Evolutionary conservation across 768 basidiomycete genomes (phyloP), one percentile per base, ranked within the genome.

Genomic region (Sporobolomyces phaffii): DNA sequence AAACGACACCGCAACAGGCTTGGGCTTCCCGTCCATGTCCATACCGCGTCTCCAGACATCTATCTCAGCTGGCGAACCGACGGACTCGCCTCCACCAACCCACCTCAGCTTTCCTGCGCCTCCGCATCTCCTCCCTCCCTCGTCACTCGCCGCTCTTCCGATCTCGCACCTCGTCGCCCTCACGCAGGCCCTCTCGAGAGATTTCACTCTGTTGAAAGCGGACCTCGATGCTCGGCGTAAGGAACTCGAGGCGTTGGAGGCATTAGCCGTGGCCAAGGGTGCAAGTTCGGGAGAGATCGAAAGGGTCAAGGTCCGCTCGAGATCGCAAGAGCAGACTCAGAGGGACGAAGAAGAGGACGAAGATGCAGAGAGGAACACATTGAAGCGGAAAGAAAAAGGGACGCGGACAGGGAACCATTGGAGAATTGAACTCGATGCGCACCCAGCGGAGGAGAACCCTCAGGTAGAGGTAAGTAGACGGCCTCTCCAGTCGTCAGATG

Each of bases 211-310:
- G 8, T 31, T 41, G 1, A 49, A 59, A 22, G 26, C 49, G 4
- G 34, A 49, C 20, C 50, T 65, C 9, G 48, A 38, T 3, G 64
- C 48, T 2, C 26, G 34, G 5, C 18, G 48, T 7, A 41, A n/a
- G 9, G 64, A 60, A 17, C 64, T 65, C 26, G 45, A 31, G 11
- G 64, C 64, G 51, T n/a, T 65, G 13, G 59, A 65, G 44, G n/a
- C 15, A 45, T 44, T 65, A 20, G 58, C 51, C 43, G 5, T 18
- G 6, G 52, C 53, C 1, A 60, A 65, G 51, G 51, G 58, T 22
- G 59, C 64, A 33, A 26, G 51, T 20, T 24, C 36, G 14, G 58
- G 58, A 14, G 64, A 65, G 29, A 45, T 54, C 28, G 64, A 65
- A n/a, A 29, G 64, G 5, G 64, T 34, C 6, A 52, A 58, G 14